Evolutionary conservation across 2,329 filamentous ascomycete species (phyloP).

Genomic region (Penicillium sp.): DNA sequence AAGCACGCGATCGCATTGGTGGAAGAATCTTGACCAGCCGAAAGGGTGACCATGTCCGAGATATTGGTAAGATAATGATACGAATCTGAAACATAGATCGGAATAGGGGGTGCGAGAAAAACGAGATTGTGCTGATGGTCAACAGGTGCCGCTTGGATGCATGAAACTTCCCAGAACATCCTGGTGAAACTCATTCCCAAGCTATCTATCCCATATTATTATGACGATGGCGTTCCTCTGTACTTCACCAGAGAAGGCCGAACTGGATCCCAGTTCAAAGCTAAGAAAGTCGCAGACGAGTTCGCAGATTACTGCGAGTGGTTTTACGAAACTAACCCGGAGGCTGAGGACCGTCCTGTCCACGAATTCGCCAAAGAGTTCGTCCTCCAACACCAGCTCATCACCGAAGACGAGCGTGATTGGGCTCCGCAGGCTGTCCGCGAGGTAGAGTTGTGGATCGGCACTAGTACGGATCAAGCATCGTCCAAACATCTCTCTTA

Average conservation of each 20-base stretch:
- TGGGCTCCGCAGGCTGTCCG: constrained; percentile 47
- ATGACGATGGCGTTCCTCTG: constrained; percentile 45
- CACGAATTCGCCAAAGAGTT: constrained; percentile 44
- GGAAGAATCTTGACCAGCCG: constrained; percentile 42
- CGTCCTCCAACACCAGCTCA: constrained; percentile 41
- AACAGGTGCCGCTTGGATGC: constrained; percentile 46
- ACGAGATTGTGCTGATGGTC: not conserved
- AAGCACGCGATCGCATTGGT: constrained; percentile 38
- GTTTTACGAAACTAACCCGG: constrained; percentile 43
- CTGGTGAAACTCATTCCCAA: constrained; percentile 44
- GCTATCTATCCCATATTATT: constrained; percentile 46
- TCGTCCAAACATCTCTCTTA: constrained; percentile 46
- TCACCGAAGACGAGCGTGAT: constrained; percentile 42
- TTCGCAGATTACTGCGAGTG: constrained; percentile 45
- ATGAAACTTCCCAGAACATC: constrained; percentile 47
- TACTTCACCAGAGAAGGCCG: constrained; percentile 45
- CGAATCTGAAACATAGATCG: not conserved
- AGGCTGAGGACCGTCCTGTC: constrained; percentile 42
- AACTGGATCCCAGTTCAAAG: constrained; percentile 47
- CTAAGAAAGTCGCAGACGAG: constrained; percentile 48
- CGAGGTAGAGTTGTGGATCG: constrained; percentile 47
- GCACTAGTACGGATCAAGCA: constrained; percentile 42
- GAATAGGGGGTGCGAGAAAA: not conserved
- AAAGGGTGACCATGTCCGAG: constrained; percentile 35
- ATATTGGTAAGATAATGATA: constrained; percentile 37